A percentile compares a stretch with the other conserved stretches of the same genome.
Evolutionary conservation across 2,329 filamentous ascomycete genomes (phyloP).

Genomic region (Monilinia fructicola): DNA sequence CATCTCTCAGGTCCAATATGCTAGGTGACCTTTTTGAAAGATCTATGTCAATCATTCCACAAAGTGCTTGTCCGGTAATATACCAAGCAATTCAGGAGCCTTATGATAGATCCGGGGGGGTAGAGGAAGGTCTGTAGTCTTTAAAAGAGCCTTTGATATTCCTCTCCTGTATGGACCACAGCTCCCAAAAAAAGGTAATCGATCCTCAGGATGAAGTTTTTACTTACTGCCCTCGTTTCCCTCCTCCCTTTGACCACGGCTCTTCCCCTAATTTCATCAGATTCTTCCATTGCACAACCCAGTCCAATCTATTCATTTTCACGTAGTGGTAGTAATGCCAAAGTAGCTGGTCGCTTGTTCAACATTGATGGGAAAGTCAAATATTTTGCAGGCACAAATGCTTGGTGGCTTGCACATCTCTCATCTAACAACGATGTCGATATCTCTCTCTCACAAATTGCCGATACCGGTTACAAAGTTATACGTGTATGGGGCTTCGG

Average conservation of each 20-base stretch:
- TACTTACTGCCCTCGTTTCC: conserved; percentile 11
- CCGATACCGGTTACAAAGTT: conserved; percentile 53
- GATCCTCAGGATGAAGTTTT: conserved; percentile 7
- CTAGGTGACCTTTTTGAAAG: neutral
- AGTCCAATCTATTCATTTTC: conserved; percentile 8
- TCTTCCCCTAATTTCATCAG: conserved; percentile 9
- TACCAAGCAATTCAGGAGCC: neutral
- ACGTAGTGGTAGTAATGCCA: conserved; percentile 23
- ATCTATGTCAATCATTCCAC: neutral
- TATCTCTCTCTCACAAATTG: conserved; percentile 19
- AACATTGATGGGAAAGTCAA: conserved; percentile 46
- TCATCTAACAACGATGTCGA: conserved; percentile 57
- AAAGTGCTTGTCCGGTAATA: neutral
- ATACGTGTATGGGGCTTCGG: conserved; percentile 56
- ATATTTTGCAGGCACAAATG: conserved; percentile 55
- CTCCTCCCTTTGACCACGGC: conserved; percentile 7
- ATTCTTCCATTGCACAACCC: neutral
- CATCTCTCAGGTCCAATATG: neutral
- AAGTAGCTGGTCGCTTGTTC: conserved; percentile 41
- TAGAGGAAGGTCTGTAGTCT: neutral
- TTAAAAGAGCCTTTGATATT: neutral
- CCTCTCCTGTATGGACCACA: neutral
- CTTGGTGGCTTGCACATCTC: conserved; percentile 55
- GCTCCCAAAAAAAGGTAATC: neutral
- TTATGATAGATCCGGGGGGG: conserved; percentile 10